phyloP scores from a whole-genome alignment of 768 basidiomycete genomes.

The Podaxis rugospora region DNA sequence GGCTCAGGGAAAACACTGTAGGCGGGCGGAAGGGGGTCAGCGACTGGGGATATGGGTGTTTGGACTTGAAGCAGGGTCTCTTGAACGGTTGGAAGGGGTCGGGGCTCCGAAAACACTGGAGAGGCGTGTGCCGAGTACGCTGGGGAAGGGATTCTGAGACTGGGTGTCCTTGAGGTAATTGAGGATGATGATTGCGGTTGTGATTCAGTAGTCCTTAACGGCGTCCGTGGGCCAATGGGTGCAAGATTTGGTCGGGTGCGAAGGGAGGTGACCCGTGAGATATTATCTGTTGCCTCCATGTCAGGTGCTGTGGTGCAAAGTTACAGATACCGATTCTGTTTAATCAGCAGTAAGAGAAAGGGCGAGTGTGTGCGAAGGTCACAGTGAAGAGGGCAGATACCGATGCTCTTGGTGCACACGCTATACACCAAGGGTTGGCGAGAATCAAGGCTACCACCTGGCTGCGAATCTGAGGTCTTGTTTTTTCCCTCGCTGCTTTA shows the following conservation, averaged over 20 bases:
- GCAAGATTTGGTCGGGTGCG: conserved; percentile 22
- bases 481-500: too few relatives aligned
- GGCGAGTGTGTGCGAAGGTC: not conserved
- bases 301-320: not conserved
- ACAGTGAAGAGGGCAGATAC: not conserved
- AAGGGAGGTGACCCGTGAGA: conserved; percentile 23
- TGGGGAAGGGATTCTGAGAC: not conserved
- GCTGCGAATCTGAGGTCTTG: not conserved
- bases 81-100: conserved; percentile 2
- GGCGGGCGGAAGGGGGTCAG: conserved; percentile 8
- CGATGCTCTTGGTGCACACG: not conserved
- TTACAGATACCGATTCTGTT: not conserved
- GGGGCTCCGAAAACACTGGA: not conserved
- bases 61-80: not conserved
- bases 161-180: not conserved
- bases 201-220: conserved; percentile 2
- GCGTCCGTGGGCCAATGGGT: conserved; percentile 24
- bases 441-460: not conserved
- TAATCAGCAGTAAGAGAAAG: not conserved
- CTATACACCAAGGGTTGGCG: not conserved
- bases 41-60: not conserved
- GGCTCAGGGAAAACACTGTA: conserved; percentile 6
- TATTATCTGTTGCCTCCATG: conserved; percentile 17
- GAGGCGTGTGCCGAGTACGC: not conserved
- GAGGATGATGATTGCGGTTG: not conserved